Percentiles rank a stretch among this genome's conserved stretches.
These are phyloP conservation scores for Aspergillus nidulans DNA, from an alignment of 495 filamentous ascomycete genomes.

Conservation along the genomic window DNA sequence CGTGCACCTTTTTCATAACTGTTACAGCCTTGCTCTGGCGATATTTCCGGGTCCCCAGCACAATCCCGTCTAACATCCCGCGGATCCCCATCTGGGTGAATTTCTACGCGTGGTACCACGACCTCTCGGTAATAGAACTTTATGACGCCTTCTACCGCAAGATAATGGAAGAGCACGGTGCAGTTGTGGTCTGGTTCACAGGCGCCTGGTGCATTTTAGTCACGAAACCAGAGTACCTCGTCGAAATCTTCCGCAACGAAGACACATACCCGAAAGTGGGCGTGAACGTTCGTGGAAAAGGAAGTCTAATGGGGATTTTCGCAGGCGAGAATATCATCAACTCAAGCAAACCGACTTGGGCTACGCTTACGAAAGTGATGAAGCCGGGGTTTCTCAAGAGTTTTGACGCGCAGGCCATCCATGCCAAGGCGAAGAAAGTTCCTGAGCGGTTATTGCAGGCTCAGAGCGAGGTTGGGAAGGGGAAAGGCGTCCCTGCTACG, in stretches of 20 bases:
- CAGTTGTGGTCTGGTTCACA: not conserved
- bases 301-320: not conserved
- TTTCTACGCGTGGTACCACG: not conserved
- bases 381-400: conserved; percentile 10
- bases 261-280: not conserved
- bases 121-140: not conserved
- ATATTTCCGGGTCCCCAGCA: conserved; percentile 4
- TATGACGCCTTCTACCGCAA: not conserved
- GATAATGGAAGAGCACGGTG: not conserved
- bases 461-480: not conserved
- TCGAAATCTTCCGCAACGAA: conserved; percentile 4
- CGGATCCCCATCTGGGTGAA: not conserved
- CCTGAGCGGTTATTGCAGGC: conserved; percentile 1
- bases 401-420: not conserved
- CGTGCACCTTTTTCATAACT: not conserved
- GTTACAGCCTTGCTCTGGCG: not conserved
- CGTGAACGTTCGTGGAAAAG: not conserved
- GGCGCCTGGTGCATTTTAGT: conserved; percentile 1
- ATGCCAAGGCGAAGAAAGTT: not conserved
- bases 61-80: conserved; percentile 3
- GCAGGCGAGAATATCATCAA: conserved; percentile 25
- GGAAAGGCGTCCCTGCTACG: conserved; percentile 9
- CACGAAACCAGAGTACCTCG: not conserved
- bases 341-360: conserved; percentile 16
- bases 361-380: conserved; percentile 14